Base-by-base conservation (phyloP, 495 filamentous ascomycete species). In the Tuber microsphaerosporum region DNA sequence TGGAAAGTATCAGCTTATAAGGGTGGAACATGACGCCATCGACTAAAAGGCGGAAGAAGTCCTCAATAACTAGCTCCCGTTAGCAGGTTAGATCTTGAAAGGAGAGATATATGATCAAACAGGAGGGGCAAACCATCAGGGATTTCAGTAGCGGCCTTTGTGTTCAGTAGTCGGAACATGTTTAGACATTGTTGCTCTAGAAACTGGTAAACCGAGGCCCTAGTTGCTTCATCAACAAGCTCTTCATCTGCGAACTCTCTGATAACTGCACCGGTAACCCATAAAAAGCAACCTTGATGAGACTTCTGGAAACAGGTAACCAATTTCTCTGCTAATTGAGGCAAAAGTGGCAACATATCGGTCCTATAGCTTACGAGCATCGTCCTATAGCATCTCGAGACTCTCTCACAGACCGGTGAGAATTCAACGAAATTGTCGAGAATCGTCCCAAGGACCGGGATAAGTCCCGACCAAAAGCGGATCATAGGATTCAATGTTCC, bases 361-460 rank as follows among this genome's bases (percentile, higher is more conserved):
- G 91, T 94, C 75, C 96, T 88, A 84, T 97, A 98, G 1, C 93
- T 97, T 74, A 97, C 92, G 41, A 98, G 89, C 94, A 97, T 97
- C 82, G 92, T 91, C 76, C 95, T 89, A 92, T 93, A 99, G 86
- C 92, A 97, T 71, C 95, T 89, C 84, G 94, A 97, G 34, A 99
- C 88, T 26, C 94, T 89, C 86, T 99, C 95, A 77, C 94, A 90
- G 74, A 99, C 96, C 10, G 95, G 95, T 3, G 90, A 85, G 75
- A 92, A 97, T 75, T 88, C 85, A 75, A 91, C 89, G 84, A 97
- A 98, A 84, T 89, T 93, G 80, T 94, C 90, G 61, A 92, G 88
- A 75, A 99, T 92, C 8, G 90, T 91, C 20, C 92, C 88, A 79
- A 98, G 86, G 69, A 97, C 88, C 8, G 92, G 93, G 83, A 97